A percentile compares a stretch with the other conserved stretches of the same genome.
Conservation (phyloP, 352 stramenopile species). For the Phytophthora colocasiae region DNA sequence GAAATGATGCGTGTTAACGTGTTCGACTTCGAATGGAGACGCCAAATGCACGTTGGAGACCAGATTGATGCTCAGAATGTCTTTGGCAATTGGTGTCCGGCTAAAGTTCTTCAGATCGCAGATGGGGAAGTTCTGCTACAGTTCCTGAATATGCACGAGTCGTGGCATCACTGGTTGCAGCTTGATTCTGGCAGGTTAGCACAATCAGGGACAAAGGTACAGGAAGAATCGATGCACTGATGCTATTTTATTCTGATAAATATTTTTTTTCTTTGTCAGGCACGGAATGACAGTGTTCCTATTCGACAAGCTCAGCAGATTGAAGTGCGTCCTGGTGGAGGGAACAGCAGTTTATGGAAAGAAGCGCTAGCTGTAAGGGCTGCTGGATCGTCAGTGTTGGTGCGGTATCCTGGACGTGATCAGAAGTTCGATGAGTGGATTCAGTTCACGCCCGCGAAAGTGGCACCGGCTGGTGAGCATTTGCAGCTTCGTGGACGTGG, state of each 20-base stretch:
- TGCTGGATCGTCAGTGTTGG: slow-evolving; percentile 52
- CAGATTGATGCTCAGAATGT: slow-evolving; percentile 79
- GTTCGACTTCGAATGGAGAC: slow-evolving; percentile 74
- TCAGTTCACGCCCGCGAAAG: slow-evolving; percentile 58
- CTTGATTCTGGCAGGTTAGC: slow-evolving; percentile 72
- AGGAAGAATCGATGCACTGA: not conserved
- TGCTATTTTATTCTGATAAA: slow-evolving; percentile 3
- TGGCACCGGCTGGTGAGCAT: slow-evolving; percentile 71
- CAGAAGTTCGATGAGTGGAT: slow-evolving; percentile 81
- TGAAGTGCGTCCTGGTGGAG: slow-evolving; percentile 61
- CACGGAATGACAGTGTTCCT: slow-evolving; percentile 60
- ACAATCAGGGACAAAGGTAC: slow-evolving; percentile 63
- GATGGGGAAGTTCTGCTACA: slow-evolving; percentile 72
- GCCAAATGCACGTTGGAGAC: slow-evolving; percentile 69
- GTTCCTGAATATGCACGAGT: slow-evolving; percentile 86
- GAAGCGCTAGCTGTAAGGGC: slow-evolving; percentile 66
- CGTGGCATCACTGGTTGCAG: slow-evolving; percentile 74
- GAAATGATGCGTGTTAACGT: slow-evolving; percentile 87
- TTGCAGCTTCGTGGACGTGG: slow-evolving; percentile 42
- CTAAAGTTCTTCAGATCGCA: slow-evolving; percentile 59
- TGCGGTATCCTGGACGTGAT: slow-evolving; percentile 73
- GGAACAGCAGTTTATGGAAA: slow-evolving; percentile 60
- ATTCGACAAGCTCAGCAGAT: slow-evolving; percentile 75
- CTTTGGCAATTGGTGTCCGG: slow-evolving; percentile 88
- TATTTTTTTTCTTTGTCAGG: slow-evolving; percentile 26